Percentiles rank a stretch among this genome's conserved stretches.
phyloP scores from a whole-genome alignment of 768 basidiomycete species.

The Pleurotus ostreatus region DNA sequence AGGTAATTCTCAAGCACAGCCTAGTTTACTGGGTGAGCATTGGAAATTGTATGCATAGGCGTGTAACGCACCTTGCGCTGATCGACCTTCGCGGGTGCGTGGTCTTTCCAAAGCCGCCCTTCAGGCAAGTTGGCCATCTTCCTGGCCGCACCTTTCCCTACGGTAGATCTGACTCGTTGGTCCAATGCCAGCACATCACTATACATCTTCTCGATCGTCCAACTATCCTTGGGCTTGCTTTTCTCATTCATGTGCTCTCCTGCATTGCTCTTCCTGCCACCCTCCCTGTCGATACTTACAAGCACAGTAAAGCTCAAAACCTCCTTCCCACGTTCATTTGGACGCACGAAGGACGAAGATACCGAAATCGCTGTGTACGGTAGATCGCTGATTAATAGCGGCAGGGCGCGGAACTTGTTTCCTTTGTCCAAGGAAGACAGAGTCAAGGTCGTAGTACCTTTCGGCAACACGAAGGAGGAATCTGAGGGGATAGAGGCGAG shows the following conservation, averaged over 20 bases:
- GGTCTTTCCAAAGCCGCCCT: constrained; percentile 93
- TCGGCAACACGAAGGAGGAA: constrained; percentile 2
- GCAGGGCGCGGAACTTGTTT: constrained; percentile 62
- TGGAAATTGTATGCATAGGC: neutral
- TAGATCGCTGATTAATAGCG: constrained; percentile 67
- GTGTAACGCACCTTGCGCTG: constrained; percentile 75
- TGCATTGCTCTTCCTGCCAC: neutral
- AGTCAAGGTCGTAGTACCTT: neutral
- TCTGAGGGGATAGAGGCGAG: neutral
- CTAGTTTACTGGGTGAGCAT: constrained; percentile 29
- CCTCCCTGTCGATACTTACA: constrained; percentile 34
- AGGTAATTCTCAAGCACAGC: constrained; percentile 81
- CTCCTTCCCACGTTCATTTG: constrained; percentile 90
- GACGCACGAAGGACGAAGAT: constrained; percentile 76
- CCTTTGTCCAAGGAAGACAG: constrained; percentile 10
- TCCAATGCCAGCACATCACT: constrained; percentile 91
- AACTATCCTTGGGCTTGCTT: constrained; percentile 64
- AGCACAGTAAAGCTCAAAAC: constrained; percentile 83
- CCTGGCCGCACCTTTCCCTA: constrained; percentile 69
- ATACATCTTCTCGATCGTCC: constrained; percentile 91
- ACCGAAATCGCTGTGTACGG: constrained; percentile 68
- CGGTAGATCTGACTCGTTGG: constrained; percentile 62
- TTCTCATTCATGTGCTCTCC: constrained; percentile 35
- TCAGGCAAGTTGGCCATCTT: constrained; percentile 83
- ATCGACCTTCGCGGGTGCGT: constrained; percentile 94